Conservation (phyloP, 2,329 filamentous ascomycete genomes). For the Teratosphaeria gauchensis region DNA sequence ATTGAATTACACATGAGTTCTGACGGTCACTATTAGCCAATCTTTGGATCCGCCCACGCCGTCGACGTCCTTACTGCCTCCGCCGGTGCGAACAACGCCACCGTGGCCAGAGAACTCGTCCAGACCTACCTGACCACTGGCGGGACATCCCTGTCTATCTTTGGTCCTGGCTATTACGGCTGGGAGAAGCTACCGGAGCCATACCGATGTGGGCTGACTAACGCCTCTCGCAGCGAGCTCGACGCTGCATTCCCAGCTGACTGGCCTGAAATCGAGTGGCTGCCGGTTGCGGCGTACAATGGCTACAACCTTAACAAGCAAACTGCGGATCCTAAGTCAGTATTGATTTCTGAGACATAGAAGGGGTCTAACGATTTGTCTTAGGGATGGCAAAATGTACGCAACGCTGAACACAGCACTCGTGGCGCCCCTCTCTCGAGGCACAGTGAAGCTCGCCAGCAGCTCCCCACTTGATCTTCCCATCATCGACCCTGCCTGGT, state of each 20-base stretch:
- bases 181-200: constrained; percentile 2
- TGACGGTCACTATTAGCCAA: not conserved
- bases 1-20: no score
- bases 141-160: not conserved
- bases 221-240: not conserved
- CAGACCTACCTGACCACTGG: not conserved
- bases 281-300: not conserved
- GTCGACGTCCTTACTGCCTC: not conserved
- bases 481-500: constrained; percentile 1
- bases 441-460: constrained; percentile 2
- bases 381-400: constrained; percentile 22
- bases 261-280: constrained; percentile 4
- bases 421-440: constrained; percentile 26
- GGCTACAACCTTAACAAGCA: not conserved
- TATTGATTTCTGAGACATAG: no score
- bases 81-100: not conserved
- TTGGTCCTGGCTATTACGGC: not conserved
- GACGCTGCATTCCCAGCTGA: constrained; percentile 1
- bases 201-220: not conserved
- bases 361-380: no score
- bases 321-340: not conserved
- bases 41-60: constrained; percentile 1
- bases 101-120: not conserved
- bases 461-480: not conserved
- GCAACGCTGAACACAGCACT: constrained; percentile 48